Evolutionary conservation across 1,139 yeast species (phyloP).

Genomic region (Wickerhamomyces sp.): DNA sequence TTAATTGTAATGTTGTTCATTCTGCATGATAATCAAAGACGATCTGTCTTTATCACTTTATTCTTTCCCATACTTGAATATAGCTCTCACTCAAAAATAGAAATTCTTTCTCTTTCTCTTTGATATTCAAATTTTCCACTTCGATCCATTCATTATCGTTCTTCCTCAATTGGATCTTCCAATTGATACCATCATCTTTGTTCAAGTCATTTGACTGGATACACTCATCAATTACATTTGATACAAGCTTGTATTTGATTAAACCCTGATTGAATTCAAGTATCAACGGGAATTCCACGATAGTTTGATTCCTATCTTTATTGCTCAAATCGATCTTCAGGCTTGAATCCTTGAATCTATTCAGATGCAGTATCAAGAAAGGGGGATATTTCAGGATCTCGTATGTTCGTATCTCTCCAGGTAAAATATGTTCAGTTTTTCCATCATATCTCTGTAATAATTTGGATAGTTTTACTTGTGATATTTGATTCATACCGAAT

Average conservation of each 20-base stretch:
- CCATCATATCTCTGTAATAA: constrained; percentile 47
- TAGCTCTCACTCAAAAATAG: constrained; percentile 59
- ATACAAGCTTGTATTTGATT: constrained; percentile 39
- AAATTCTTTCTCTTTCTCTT: constrained; percentile 48
- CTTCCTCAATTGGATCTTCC: constrained; percentile 51
- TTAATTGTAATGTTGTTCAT: too few species aligned
- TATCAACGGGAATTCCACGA: constrained; percentile 54
- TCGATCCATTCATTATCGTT: constrained; percentile 49
- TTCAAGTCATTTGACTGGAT: constrained; percentile 17
- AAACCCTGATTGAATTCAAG: constrained; percentile 18
- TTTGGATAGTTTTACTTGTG: constrained; percentile 45
- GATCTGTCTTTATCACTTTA: constrained; percentile 4
- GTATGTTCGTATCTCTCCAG: constrained; percentile 34
- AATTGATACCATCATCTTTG: constrained; percentile 32
- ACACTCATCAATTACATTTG: constrained; percentile 46
- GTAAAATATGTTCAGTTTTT: constrained; percentile 27
- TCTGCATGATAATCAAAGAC: background rate
- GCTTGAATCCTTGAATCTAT: constrained; percentile 41
- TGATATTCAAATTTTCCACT: constrained; percentile 47
- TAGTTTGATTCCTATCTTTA: constrained; percentile 51
- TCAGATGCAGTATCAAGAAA: constrained; percentile 49
- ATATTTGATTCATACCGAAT: constrained; percentile 34
- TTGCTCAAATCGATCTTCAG: constrained; percentile 30
- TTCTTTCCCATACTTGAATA: constrained; percentile 62
- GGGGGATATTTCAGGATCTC: constrained; percentile 45